These are phyloP conservation scores for Lichenothelia convexa DNA, from an alignment of 495 filamentous ascomycete species.

Conservation along the genomic window DNA sequence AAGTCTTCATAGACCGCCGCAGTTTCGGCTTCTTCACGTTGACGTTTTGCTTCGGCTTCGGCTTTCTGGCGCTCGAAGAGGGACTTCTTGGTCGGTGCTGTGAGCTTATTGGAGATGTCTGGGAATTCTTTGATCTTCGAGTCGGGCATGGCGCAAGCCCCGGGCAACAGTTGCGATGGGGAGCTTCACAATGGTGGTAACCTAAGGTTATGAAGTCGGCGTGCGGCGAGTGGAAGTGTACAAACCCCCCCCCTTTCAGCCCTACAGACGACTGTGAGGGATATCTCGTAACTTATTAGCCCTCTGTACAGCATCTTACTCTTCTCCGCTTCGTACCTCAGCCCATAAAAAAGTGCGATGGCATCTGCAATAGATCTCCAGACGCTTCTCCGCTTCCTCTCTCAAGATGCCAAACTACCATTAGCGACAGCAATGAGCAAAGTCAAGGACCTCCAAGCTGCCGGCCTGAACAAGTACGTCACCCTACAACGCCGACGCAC, in stretches of 20 bases:
- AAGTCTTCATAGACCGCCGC: constrained; percentile 83
- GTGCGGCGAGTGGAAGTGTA: too few relatives aligned
- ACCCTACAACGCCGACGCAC: neutral
- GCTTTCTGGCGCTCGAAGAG: constrained; percentile 85
- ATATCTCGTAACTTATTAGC: too few relatives aligned
- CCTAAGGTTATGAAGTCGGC: too few relatives aligned
- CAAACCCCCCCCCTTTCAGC: too few relatives aligned
- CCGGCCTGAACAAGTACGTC: neutral
- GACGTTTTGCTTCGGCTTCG: constrained; percentile 80
- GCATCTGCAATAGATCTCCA: constrained; percentile 1
- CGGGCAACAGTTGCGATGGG: too few relatives aligned
- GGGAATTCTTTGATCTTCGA: constrained; percentile 43
- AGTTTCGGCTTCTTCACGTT: constrained; percentile 72
- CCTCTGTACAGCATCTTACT: too few relatives aligned
- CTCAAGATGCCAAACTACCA: constrained; percentile 51
- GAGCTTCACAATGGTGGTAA: too few relatives aligned
- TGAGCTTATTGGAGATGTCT: constrained; percentile 66
- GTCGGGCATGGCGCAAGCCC: constrained; percentile 1
- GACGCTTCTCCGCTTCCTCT: constrained; percentile 56
- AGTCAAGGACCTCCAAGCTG: constrained; percentile 6
- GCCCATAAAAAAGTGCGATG: neutral
- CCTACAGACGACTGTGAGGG: too few relatives aligned
- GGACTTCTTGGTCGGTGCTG: constrained; percentile 70
- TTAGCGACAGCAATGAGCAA: constrained; percentile 36
- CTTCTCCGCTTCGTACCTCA: neutral